Evolutionary conservation across 352 stramenopile species (phyloP).

Genomic region (Phytopythium delawarense): DNA sequence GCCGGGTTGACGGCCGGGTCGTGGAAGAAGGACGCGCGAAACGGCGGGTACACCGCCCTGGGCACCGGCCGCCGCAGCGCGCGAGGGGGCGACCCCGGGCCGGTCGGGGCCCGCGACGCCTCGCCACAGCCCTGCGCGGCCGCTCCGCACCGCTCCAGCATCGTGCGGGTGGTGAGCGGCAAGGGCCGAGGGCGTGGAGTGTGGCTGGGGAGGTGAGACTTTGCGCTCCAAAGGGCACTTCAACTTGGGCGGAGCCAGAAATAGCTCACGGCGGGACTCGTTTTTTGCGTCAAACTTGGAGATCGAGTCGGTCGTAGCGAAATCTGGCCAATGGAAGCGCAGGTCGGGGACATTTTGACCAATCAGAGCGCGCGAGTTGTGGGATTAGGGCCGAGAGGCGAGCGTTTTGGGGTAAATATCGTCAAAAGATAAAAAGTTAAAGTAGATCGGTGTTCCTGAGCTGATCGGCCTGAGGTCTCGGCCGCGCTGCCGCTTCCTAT

Average conservation of each 20-base stretch:
- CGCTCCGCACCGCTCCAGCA: not conserved
- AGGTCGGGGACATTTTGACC: not conserved
- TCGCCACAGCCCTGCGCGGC: not conserved
- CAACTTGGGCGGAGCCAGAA: not conserved
- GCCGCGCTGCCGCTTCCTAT: conserved; percentile 63
- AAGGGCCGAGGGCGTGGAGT: not conserved
- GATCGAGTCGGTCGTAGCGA: too few species aligned
- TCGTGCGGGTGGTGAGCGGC: not conserved
- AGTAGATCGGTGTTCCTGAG: conserved; percentile 53
- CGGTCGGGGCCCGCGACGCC: not conserved
- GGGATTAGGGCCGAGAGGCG: not conserved
- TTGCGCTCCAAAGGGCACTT: not conserved
- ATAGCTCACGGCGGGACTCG: not conserved
- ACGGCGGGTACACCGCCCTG: conserved; percentile 34
- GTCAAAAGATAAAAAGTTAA: conserved; percentile 39
- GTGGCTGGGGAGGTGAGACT: not conserved
- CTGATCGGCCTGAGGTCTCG: conserved; percentile 18
- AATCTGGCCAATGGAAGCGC: not conserved
- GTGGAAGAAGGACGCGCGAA: conserved; percentile 65
- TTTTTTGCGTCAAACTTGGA: too few species aligned
- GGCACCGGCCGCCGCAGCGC: not conserved
- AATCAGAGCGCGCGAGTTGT: not conserved
- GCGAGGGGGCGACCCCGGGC: not conserved
- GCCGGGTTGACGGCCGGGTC: conserved; percentile 43
- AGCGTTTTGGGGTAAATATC: conserved; percentile 33